phyloP scores from a whole-genome alignment of 78 protist genomes.

The Acrasis kona region DNA sequence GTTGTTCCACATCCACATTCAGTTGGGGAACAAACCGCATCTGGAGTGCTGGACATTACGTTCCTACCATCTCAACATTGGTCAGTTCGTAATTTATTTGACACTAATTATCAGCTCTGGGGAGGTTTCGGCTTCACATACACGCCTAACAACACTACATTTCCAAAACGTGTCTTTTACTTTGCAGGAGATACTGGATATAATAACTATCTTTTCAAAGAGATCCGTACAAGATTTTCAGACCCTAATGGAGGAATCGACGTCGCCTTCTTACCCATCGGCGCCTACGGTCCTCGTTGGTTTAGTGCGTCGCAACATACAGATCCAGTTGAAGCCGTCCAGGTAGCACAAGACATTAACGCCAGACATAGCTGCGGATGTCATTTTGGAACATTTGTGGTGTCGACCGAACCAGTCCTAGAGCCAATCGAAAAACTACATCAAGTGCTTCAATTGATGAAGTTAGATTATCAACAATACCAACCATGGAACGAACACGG shows the following conservation, averaged over 20 bases:
- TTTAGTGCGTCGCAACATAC: constrained; percentile 13
- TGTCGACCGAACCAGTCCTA: constrained; percentile 19
- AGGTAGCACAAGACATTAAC: neutral
- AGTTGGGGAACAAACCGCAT: no score
- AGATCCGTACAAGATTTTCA: neutral
- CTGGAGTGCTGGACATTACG: no score
- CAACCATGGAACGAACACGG: no score
- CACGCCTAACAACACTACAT: neutral
- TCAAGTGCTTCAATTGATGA: no score
- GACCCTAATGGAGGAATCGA: constrained; percentile 3
- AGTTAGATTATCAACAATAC: no score
- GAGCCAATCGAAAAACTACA: no score
- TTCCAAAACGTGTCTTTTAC: neutral
- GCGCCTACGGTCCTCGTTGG: constrained; percentile 21
- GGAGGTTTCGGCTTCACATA: neutral
- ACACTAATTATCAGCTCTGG: constrained; percentile 16
- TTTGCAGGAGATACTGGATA: constrained; percentile 36
- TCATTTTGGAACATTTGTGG: constrained; percentile 36
- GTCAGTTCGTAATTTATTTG: neutral
- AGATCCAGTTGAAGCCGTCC: constrained; percentile 27
- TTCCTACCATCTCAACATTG: constrained; percentile 24
- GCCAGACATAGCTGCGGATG: neutral
- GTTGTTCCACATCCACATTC: no score
- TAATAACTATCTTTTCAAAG: neutral
- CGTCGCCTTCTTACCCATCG: constrained; percentile 21